Conservation (phyloP, 2,329 filamentous ascomycete genomes). For the Colletotrichum navitas region DNA sequence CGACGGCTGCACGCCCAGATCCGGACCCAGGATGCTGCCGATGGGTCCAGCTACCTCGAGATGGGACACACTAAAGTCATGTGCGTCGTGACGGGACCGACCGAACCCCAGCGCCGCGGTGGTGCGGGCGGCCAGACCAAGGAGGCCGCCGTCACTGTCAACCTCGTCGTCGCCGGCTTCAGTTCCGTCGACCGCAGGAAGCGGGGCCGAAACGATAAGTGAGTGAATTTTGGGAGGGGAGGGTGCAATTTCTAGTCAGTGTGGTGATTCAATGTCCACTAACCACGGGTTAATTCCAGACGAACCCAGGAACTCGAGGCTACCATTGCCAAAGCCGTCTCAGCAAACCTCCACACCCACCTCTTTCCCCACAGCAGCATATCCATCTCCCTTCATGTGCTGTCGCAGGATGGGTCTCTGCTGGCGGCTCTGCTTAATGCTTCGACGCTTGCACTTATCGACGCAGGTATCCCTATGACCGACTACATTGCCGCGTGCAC, state of each 20-base stretch:
- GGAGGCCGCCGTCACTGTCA: constrained; percentile 80
- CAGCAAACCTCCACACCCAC: constrained; percentile 83
- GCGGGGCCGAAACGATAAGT: constrained; percentile 83
- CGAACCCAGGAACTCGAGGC: constrained; percentile 84
- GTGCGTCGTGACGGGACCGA: constrained; percentile 89
- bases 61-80: constrained; percentile 99
- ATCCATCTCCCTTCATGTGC: constrained; percentile 84
- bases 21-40: constrained; percentile 90
- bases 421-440: constrained; percentile 93
- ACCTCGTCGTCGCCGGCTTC: constrained; percentile 89
- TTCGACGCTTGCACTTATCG: constrained; percentile 88
- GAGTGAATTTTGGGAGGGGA: constrained; percentile 47
- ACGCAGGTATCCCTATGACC: constrained; percentile 95
- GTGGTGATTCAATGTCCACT: neutral
- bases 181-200: constrained; percentile 87
- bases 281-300: constrained; percentile 58
- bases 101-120: constrained; percentile 67
- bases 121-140: constrained; percentile 50
- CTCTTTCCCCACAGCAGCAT: constrained; percentile 92
- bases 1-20: constrained; percentile 90
- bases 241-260: neutral
- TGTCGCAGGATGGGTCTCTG: constrained; percentile 90
- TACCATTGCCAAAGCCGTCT: constrained; percentile 82
- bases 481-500: constrained; percentile 93
- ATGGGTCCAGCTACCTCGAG: constrained; percentile 93